Evolutionary conservation across 352 stramenopile species (phyloP), one percentile per base, ranked within the genome.

Genomic region (Phytophthora foliorum): DNA sequence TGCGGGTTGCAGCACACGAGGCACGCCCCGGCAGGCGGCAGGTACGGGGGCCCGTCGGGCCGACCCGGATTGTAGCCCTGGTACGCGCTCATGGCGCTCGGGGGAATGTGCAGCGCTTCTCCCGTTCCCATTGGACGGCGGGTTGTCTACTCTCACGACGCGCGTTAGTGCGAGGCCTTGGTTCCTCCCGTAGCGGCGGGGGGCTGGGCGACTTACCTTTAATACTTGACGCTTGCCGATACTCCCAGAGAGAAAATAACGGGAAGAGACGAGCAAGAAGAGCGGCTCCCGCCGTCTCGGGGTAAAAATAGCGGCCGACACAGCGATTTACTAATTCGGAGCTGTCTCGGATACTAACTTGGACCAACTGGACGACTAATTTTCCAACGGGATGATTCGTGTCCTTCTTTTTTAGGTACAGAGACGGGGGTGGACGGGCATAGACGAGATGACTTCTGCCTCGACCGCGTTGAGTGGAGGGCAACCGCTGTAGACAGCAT

Each of bases 1-100:
- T 78, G 67, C 17, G 72, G 59, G 41, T 70, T 77, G 53, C 75
- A 82, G 62, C 77, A 85, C 34, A 82, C 41, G 3, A 77, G 64
- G n/a, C 75, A 83, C 31, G 68, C 70, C 16, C 72, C 65, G 7
- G 60, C n/a, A n/a, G n/a, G 25, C 27, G 56, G 50, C 54, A 72
- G 64, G 32, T 63, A 72, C 17, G 65, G 32, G 34, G 48, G 61
- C n/a, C 3, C 32, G 25, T 58, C 50, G 8, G 54, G 46, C 6
- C 56, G 68, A 13, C 61, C 27, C 22, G 4, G 24, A 42, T 64
- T 60, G 63, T 55, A 74, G 9, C 50, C 21, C 42, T 62, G 63
- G 45, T 77, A 81, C 32, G 50, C 49, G 49, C 57, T 72, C 57
- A 77, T 74, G 22, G 60, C 29, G 52, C 25, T 67, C 16, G 64